phyloP scores from a whole-genome alignment of 495 filamentous ascomycete genomes.

The Chaetomidium leptoderma region DNA sequence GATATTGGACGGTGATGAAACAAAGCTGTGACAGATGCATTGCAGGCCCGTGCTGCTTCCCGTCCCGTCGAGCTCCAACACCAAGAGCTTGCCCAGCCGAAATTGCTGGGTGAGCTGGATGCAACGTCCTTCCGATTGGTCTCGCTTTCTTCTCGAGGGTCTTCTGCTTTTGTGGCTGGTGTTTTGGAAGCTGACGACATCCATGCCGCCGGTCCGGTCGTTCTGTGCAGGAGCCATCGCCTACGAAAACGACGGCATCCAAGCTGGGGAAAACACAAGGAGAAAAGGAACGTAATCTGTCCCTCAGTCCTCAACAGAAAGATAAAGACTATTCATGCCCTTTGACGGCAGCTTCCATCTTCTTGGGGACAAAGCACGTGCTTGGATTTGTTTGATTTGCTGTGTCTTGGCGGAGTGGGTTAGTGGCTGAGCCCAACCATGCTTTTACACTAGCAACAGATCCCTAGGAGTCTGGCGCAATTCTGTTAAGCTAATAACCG shows the following conservation, averaged over 20 bases:
- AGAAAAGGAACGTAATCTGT: not conserved
- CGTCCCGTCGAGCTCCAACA: not conserved
- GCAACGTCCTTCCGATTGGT: not conserved
- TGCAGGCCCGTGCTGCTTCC: not conserved
- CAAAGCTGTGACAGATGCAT: conserved; percentile 28
- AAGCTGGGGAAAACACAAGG: not conserved
- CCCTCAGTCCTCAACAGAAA: not conserved
- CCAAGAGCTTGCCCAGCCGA: not conserved
- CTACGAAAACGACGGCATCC: no score
- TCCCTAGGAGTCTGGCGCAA: not conserved
- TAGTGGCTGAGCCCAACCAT: not conserved
- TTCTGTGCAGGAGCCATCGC: no score
- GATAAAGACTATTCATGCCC: not conserved
- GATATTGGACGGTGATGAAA: conserved; percentile 31
- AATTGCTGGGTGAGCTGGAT: not conserved
- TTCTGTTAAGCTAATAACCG: not conserved
- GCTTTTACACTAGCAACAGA: not conserved
- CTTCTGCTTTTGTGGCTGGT: not conserved
- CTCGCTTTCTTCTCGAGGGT: not conserved
- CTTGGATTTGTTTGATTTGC: not conserved
- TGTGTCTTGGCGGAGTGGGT: not conserved
- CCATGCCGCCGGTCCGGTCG: no score
- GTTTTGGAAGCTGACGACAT: not conserved
- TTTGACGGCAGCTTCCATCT: not conserved
- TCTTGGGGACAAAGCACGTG: not conserved